Percentiles rank a stretch among this genome's conserved stretches.
phyloP scores from a whole-genome alignment of 2,329 filamentous ascomycete genomes.

The Xylaria polymorpha region DNA sequence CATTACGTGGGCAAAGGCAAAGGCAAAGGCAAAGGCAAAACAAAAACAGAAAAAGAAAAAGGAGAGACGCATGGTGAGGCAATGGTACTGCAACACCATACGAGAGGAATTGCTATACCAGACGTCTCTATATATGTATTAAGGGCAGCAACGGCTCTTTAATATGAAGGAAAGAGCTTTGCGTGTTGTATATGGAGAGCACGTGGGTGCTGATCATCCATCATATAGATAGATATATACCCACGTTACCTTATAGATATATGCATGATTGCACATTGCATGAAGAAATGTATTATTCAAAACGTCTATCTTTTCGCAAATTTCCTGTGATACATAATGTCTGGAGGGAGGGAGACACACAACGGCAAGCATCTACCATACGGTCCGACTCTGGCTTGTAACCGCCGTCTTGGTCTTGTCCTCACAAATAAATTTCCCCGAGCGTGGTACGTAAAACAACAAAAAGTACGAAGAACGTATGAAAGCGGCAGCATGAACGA shows the following conservation, averaged over 20 bases:
- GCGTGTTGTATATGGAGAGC: not conserved
- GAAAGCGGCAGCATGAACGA: not conserved
- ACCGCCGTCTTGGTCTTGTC: not conserved
- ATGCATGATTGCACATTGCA: not conserved
- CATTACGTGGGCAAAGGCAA: constrained; percentile 1
- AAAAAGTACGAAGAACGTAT: too few relatives aligned
- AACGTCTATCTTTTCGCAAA: not conserved
- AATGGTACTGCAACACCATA: not conserved
- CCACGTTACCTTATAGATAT: not conserved
- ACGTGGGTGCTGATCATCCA: constrained; percentile 7
- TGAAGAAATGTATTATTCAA: not conserved
- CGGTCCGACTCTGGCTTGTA: not conserved
- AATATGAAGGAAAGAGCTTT: not conserved
- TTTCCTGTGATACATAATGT: not conserved
- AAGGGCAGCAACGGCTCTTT: constrained; percentile 4
- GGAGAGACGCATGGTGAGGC: not conserved
- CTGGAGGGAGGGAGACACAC: not conserved
- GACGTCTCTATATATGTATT: constrained; percentile 4
- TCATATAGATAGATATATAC: constrained; percentile 5
- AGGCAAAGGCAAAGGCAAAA: constrained; percentile 4
- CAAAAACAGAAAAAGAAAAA: not conserved
- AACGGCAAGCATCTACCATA: not conserved
- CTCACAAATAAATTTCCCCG: not conserved
- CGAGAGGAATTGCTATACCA: not conserved
- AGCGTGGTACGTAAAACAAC: not conserved